A percentile compares a stretch with the other conserved stretches of the same genome.
Conservation (phyloP, 495 filamentous ascomycete species). For the Penicillium dipodomyicola region DNA sequence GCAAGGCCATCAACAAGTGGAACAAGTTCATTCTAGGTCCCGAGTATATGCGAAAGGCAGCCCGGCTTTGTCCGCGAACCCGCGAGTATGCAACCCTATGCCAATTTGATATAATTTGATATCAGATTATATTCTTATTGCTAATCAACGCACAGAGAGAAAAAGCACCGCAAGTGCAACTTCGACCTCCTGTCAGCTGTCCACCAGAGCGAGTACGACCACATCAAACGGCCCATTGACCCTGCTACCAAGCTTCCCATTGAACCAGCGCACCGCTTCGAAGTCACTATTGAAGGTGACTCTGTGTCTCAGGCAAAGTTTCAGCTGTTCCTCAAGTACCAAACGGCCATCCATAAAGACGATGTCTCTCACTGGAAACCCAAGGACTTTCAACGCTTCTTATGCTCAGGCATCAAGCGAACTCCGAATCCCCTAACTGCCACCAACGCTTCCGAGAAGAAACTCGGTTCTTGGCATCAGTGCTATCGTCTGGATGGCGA, state of each 20-base stretch:
- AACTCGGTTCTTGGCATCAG: slow-evolving; percentile 88
- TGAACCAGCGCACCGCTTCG: slow-evolving; percentile 74
- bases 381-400: slow-evolving; percentile 73
- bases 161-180: slow-evolving; percentile 64
- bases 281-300: slow-evolving; percentile 76
- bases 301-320: slow-evolving; percentile 84
- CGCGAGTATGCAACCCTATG: slow-evolving; percentile 56
- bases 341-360: slow-evolving; percentile 76
- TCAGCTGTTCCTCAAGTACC: slow-evolving; percentile 80
- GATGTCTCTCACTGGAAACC: slow-evolving; percentile 61
- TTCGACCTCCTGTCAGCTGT: slow-evolving; percentile 73
- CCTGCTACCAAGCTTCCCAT: slow-evolving; percentile 53
- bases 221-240: slow-evolving; percentile 52
- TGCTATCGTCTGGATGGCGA: slow-evolving; percentile 89
- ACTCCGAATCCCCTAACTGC: slow-evolving; percentile 33
- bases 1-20: slow-evolving; percentile 87
- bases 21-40: slow-evolving; percentile 81
- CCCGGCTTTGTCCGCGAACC: slow-evolving; percentile 69
- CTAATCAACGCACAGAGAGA: slow-evolving; percentile 54
- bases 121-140: not conserved
- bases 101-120: not conserved
- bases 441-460: slow-evolving; percentile 51
- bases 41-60: slow-evolving; percentile 69
- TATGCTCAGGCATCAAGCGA: slow-evolving; percentile 78
- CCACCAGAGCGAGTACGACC: slow-evolving; percentile 65